These are phyloP conservation scores for Ophiocordyceps unilateralis DNA, from an alignment of 2,329 filamentous ascomycete species.

Conservation along the genomic window DNA sequence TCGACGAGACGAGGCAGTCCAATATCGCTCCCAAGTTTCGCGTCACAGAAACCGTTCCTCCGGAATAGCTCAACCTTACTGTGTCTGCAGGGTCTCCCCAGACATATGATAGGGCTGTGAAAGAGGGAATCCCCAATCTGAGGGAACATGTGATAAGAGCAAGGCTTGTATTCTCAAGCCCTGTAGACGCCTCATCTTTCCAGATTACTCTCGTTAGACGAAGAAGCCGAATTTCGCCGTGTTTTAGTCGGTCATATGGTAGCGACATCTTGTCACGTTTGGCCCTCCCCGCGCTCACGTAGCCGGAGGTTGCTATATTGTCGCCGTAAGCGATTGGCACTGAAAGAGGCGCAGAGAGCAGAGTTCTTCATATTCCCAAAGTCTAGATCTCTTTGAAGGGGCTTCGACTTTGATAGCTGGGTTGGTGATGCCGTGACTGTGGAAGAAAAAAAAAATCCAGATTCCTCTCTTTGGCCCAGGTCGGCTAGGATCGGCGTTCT, in stretches of 20 bases:
- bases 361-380: too few relatives aligned
- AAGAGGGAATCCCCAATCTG: not conserved
- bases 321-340: too few relatives aligned
- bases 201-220: not conserved
- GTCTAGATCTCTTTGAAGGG: too few relatives aligned
- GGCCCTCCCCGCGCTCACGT: too few relatives aligned
- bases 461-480: too few relatives aligned
- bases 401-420: too few relatives aligned
- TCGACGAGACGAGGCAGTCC: not conserved
- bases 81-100: not conserved
- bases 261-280: conserved; percentile 6
- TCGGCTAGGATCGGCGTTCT: too few relatives aligned
- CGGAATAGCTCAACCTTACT: not conserved
- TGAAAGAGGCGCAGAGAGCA: too few relatives aligned
- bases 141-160: not conserved
- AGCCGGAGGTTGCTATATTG: too few relatives aligned
- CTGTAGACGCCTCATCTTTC: too few relatives aligned
- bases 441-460: too few relatives aligned
- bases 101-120: not conserved
- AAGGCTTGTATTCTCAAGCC: not conserved
- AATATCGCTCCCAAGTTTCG: not conserved
- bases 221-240: conserved; percentile 5
- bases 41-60: not conserved
- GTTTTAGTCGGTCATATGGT: conserved; percentile 25
- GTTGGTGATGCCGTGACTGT: too few relatives aligned